Evolutionary conservation across 768 basidiomycete genomes (phyloP), one percentile per base, ranked within the genome.

Genomic region (Tylopilus rubrobrunneus): DNA sequence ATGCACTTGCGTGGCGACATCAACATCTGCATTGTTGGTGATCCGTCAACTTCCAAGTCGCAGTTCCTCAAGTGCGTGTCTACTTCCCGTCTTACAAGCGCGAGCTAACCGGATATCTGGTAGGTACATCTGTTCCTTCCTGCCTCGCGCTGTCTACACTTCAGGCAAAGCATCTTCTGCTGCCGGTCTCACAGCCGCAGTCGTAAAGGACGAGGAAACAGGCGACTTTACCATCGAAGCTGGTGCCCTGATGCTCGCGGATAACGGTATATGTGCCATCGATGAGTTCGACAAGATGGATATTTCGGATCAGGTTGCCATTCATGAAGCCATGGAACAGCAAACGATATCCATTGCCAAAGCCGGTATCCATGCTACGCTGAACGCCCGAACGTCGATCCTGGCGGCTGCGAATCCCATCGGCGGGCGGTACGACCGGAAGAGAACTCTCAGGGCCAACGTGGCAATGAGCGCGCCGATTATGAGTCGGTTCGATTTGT

Each of bases 211-310:
- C 63, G 96, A 98, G 72, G 97, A 98, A 71, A 96, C 95, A 0
- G 97, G 97, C 14, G 97, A 99, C 67, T 99, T 98, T 74, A 98
- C 97, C 0, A 98, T 98, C 65, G 97, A 99, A 74, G 97, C 97
- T 21, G 97, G 97, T 46, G 97, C 97, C 5, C 80, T 99, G 60
- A 98, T 99, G 97, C 82, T 99, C 4, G 97, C 97, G 7, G 97
- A 99, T 74, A 98, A 98, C 62, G 97, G 97, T 8, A 98, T 98
- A 67, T 99, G 97, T 67, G 95, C 95, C n/a, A 99, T 99, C 64
- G 97, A 99, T 74, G 97, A 98, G 72, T 99, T 99, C 65, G 97
- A 99, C 81, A 99, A 99, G 73, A 99, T 99, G 97, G 96, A 98
- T 69, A 85, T 98, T 49, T 86, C 91, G 0, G 97, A 98, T 70